phyloP scores from a whole-genome alignment of 1,139 yeast species.

The Lodderomyces beijingensis region DNA sequence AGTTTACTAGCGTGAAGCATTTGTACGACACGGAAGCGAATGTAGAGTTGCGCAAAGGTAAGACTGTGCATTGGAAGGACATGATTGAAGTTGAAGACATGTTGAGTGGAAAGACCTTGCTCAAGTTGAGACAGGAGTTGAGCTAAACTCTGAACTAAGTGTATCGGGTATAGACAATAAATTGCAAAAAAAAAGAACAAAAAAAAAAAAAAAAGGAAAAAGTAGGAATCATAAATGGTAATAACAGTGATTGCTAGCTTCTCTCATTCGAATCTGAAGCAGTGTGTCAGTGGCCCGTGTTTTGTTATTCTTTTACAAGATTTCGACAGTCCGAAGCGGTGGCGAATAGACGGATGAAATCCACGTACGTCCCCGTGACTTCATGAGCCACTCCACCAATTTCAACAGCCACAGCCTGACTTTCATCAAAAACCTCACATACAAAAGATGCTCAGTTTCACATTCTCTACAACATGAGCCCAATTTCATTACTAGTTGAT shows the following conservation, averaged over 20 bases:
- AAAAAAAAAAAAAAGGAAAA: constrained; percentile 1
- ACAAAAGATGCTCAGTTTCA: too few relatives aligned
- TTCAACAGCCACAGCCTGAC: too few relatives aligned
- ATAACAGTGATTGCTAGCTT: background rate
- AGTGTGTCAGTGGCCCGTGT: background rate
- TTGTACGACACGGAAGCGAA: constrained; percentile 61
- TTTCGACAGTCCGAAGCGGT: too few relatives aligned
- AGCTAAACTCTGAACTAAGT: background rate
- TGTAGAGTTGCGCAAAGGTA: constrained; percentile 59
- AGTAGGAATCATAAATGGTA: constrained; percentile 1
- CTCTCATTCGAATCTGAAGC: background rate
- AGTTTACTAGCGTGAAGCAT: constrained; percentile 50
- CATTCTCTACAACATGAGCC: too few relatives aligned
- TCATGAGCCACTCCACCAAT: too few relatives aligned
- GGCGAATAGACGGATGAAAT: too few relatives aligned
- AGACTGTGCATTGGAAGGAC: constrained; percentile 62
- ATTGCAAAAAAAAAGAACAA: constrained; percentile 1
- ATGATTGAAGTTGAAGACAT: constrained; percentile 59
- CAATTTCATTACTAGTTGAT: too few relatives aligned
- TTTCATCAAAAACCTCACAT: too few relatives aligned
- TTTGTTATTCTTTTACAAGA: too few relatives aligned
- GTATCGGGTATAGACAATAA: background rate
- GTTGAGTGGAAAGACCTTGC: constrained; percentile 59
- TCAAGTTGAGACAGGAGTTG: constrained; percentile 30
- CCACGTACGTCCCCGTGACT: too few relatives aligned